Base-by-base conservation (phyloP, 306 rosid genomes). In the Cicer cuneatum region DNA sequence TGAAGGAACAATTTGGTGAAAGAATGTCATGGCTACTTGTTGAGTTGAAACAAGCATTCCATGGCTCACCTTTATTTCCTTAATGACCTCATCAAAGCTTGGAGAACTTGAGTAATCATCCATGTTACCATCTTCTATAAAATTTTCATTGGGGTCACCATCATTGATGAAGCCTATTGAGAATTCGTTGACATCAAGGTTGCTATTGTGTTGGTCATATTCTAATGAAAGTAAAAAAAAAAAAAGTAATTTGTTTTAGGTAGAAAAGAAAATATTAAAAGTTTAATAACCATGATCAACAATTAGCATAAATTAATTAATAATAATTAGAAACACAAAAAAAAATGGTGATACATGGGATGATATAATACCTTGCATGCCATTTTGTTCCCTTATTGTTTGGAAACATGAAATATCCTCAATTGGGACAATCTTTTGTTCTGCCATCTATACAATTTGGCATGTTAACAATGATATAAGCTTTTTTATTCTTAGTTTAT, bases 1-100 rank as follows among this genome's bases (percentile, higher is more conserved):
- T 49, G 96, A 93, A 69, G 98, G 98, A 64, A 75, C 82, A 61
- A 87, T 70, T 79, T 93, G 93, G 84, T 89, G 98, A 38, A 89
- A 85, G 86, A 89, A 88, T 68, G 98, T 93, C 48, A 88, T 85
- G 1, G 96, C 89, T 8, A 80, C 97, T 74, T 76, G 98, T 53
- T 87, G 54, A 35, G 92, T 88, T 11, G 97, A 91, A 68, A 93
- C 82, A 49, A 91, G 78, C 81, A 93, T 81, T 35, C 97, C 96
- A 66, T 87, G 98, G 53, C 78, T 93, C 0, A 93, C 87, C 75
- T 86, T 87, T 41, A 59, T 67, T 80, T 91, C 96, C 77, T 91
- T 96, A 39, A 93, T 80, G 2, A 91, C 87, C 75, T 91, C 96
- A 19, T 91, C 93, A 19, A 93, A 91, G 71, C 89, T 88, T 15